These are phyloP conservation scores for Cyberlindnera xishuangbannaensis DNA, from an alignment of 805 yeast genomes.

Conservation along the genomic window DNA sequence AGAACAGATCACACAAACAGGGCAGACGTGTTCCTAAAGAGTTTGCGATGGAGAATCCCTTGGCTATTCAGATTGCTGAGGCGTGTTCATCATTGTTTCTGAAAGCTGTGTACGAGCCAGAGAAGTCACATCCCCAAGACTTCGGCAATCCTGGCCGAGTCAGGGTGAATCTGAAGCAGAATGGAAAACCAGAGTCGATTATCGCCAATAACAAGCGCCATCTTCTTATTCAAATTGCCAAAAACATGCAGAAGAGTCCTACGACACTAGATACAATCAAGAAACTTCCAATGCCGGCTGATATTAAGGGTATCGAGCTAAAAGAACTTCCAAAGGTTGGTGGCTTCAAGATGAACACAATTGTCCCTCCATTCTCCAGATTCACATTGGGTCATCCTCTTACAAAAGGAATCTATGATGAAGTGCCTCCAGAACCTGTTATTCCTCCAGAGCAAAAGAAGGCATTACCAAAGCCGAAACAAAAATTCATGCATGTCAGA, in stretches of 20 bases:
- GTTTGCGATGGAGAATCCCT: conserved; percentile 79
- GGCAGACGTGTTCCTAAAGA: conserved; percentile 75
- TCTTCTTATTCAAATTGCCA: conserved; percentile 53
- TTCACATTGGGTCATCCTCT: conserved; percentile 80
- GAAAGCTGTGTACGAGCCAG: conserved; percentile 56
- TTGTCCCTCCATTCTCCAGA: conserved; percentile 84
- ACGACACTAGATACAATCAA: conserved; percentile 61
- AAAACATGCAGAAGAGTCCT: conserved; percentile 59
- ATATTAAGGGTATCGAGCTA: conserved; percentile 48
- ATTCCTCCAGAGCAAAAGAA: conserved; percentile 26
- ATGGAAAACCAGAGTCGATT: conserved; percentile 35
- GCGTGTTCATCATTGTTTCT: conserved; percentile 44
- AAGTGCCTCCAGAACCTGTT: conserved; percentile 38
- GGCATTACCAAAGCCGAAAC: conserved; percentile 39
- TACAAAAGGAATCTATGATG: conserved; percentile 62
- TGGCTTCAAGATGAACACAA: conserved; percentile 79
- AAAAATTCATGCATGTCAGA: conserved; percentile 58
- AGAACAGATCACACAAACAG: conserved; percentile 61
- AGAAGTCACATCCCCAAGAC: conserved; percentile 91
- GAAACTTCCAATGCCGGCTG: conserved; percentile 62
- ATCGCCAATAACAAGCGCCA: conserved; percentile 54
- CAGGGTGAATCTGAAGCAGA: conserved; percentile 58
- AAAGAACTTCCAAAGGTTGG: conserved; percentile 68
- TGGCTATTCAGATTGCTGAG: conserved; percentile 76
- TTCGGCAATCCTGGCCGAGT: conserved; percentile 98